Base-by-base conservation (phyloP, 2,329 filamentous ascomycete genomes). In the Epichloe hybrida region DNA sequence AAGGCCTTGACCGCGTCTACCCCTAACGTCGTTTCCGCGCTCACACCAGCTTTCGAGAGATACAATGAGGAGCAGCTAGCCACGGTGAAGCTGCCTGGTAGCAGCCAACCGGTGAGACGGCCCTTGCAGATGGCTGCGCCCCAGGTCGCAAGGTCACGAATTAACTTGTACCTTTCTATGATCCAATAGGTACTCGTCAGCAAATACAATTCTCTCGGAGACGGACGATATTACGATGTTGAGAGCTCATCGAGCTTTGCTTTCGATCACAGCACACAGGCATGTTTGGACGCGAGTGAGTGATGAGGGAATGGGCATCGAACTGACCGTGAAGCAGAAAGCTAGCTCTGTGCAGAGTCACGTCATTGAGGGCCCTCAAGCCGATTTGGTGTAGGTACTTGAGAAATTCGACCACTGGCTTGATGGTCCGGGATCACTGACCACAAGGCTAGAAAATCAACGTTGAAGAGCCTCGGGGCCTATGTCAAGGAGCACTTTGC, bases 61-160 rank as follows among this genome's bases (percentile, higher is more conserved):
- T 97, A 98, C 77, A 96, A 97, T 62, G 91, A 98, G 70, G 85
- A 90, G 68, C 93, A 98, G 69, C 86, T 96, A 67, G 72, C 82
- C 46, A 89, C 89, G 15, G 84, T 88, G 55, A 95, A 94, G 75
- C 79, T 98, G 51, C 91, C 91, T 0, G 89, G 89, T 34, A 81
- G 86, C 64, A 91, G 81, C 67, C 82, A 88, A 66, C 61, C 64
- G 50, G 69, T 72, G 51, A 46, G 66, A 59, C 35, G 31, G 49
- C 27, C n/a, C 7, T 31, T 36, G 17, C 3, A 34, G 5, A 9
- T 5, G 5, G 4, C 5, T 13, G 15, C 5, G 17, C 13, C n/a
- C 15, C 20, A n/a, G 5, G 11, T 20, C 13, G 12, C 9, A 48
- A 39, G 6, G 45, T 13, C 17, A 36, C 6, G 20, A n/a, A 38